Percentiles rank a stretch among this genome's conserved stretches.
phyloP scores from a whole-genome alignment of 768 basidiomycete genomes.

The Hericium erinaceus region DNA sequence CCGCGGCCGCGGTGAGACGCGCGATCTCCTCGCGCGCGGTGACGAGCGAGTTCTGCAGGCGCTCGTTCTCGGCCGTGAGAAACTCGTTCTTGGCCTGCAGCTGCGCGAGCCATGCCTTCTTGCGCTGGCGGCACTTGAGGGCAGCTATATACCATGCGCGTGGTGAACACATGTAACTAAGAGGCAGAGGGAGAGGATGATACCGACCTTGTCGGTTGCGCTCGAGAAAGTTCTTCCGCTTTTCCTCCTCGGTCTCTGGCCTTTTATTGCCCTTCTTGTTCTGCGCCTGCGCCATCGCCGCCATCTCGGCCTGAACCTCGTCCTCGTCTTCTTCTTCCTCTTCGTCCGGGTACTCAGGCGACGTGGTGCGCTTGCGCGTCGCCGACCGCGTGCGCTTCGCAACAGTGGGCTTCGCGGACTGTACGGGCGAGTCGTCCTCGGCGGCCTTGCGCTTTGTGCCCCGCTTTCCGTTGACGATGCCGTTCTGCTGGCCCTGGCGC shows the following conservation, averaged over 20 bases:
- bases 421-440: constrained; percentile 31
- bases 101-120: constrained; percentile 94
- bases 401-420: constrained; percentile 4
- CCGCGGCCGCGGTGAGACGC: constrained; percentile 47
- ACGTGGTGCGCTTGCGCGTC: constrained; percentile 17
- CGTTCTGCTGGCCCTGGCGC: constrained; percentile 34
- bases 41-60: constrained; percentile 78
- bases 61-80: constrained; percentile 90
- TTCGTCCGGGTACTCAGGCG: constrained; percentile 23
- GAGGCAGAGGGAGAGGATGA: neutral
- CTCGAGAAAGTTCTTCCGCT: constrained; percentile 92
- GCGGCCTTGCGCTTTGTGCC: constrained; percentile 65
- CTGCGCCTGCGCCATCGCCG: neutral
- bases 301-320: constrained; percentile 13
- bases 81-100: constrained; percentile 92
- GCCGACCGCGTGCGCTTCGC: constrained; percentile 30
- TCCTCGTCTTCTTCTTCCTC: constrained; percentile 24
- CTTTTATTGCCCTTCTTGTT: constrained; percentile 43
- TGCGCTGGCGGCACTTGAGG: constrained; percentile 96
- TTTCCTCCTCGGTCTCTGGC: constrained; percentile 97
- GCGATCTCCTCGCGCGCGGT: constrained; percentile 88
- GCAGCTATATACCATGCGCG: constrained; percentile 50
- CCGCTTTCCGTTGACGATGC: constrained; percentile 33
- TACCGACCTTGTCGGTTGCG: constrained; percentile 88
- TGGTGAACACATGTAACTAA: constrained; percentile 5